Evolutionary conservation across 768 basidiomycete species (phyloP), one percentile per base, ranked within the genome.

Genomic region (Rhizopogon vinicolor): DNA sequence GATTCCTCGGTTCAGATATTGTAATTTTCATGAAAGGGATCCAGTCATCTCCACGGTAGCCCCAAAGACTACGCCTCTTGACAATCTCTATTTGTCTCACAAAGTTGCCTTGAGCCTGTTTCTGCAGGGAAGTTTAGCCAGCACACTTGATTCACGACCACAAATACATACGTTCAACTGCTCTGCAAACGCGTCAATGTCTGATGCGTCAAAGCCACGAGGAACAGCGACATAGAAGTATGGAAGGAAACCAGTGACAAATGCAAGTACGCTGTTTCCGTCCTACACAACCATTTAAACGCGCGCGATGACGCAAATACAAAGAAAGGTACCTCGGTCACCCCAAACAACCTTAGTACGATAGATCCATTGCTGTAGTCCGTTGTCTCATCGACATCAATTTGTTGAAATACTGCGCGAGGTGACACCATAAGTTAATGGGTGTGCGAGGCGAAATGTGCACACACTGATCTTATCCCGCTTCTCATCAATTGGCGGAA

Each of bases 141-240:
- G 13, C 16, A 40, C 25, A 2, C 40, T 13, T 9, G 41, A 46
- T 25, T 2, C 42, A 50, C 48, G 16, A 19, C 25, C 28, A 41
- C 39, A 37, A 12, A 25, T 19, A 69, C 87, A 65, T 48, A 93
- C 94, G 68, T 95, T 96, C 42, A 99, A 68, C 56, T 87, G 77
- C 13, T 79, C 75, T 42, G 72, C 74, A 63, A 99, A 86, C 0
- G 86, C 70, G 3, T 73, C 74, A 2, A 88, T 64, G 62, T 98
- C 93, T 16, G 80, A 77, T 33, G 78, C 74, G 31, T 76, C 72
- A 60, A 98, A 93, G 0, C 94, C 94, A 16, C 88, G 82, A 33
- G 97, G 97, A 31, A 87, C 82, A 3, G 91, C 78, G 41, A 98
- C 73, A 63, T 93, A 99, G 71, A 99, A 97, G 70, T 99, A 98